Percentiles rank a stretch among this genome's conserved stretches.
Evolutionary conservation across 2,329 filamentous ascomycete genomes (phyloP).

Genomic region (Trichoderma lentiforme): DNA sequence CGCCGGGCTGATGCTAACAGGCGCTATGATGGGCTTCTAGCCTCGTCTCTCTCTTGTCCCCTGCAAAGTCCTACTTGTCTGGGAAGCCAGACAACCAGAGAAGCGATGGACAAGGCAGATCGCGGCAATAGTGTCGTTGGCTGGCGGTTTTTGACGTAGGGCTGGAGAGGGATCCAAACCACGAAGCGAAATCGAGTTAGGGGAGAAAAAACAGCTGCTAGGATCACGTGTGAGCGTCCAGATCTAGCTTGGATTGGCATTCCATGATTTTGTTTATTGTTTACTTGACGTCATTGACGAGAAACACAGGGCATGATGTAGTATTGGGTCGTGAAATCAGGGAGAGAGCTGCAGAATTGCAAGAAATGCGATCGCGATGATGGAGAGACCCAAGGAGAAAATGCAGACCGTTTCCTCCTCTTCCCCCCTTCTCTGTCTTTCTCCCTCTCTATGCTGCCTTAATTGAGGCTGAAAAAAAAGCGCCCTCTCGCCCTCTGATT

Average conservation of each 20-base stretch:
- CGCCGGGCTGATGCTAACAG: background rate
- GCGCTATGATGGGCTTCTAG: background rate
- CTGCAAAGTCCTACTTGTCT: background rate
- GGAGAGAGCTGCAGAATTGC: background rate
- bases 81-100: background rate
- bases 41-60: background rate
- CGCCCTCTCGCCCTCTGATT: background rate
- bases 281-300: constrained; percentile 10
- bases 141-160: background rate
- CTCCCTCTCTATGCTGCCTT: background rate
- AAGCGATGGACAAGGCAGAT: constrained; percentile 7
- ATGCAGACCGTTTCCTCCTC: background rate
- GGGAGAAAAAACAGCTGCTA: background rate
- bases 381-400: background rate
- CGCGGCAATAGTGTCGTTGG: constrained; percentile 7
- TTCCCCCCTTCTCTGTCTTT: background rate
- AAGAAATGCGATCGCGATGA: background rate
- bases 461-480: background rate
- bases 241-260: background rate
- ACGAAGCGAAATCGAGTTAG: background rate
- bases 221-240: background rate
- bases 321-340: background rate
- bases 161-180: background rate
- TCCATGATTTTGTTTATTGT: constrained; percentile 3
- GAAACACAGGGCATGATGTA: background rate